Percentiles rank a stretch among this genome's conserved stretches.
These are phyloP conservation scores for Blastomyces parvus DNA, from an alignment of 2,329 filamentous ascomycete genomes.

Conservation along the genomic window DNA sequence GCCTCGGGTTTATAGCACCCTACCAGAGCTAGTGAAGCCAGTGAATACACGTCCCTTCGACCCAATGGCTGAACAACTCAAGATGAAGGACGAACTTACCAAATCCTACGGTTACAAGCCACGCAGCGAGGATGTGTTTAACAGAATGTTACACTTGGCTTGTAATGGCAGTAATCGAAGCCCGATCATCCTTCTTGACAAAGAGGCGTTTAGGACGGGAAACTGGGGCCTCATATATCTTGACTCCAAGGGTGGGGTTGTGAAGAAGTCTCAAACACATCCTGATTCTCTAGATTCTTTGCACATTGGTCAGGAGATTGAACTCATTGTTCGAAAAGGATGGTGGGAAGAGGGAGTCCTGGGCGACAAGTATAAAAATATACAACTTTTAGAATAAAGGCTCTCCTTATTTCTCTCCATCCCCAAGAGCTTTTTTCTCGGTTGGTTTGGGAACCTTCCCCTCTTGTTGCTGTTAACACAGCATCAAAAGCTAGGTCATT, in stretches of 20 bases:
- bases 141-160: background rate
- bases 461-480: background rate
- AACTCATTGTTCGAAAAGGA: background rate
- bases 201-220: background rate
- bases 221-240: background rate
- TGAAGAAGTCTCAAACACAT: constrained; percentile 1
- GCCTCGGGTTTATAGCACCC: background rate
- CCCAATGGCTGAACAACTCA: background rate
- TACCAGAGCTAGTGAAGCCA: background rate
- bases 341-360: constrained; percentile 1
- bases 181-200: constrained; percentile 1
- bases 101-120: background rate
- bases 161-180: background rate
- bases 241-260: background rate
- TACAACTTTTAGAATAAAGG: background rate
- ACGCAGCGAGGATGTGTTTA: background rate
- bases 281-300: background rate
- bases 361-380: background rate
- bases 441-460: background rate
- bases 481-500: background rate
- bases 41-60: background rate
- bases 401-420: background rate
- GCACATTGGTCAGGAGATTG: background rate
- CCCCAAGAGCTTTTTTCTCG: too few relatives aligned
- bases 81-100: background rate